Conservation (phyloP, 2,329 filamentous ascomycete genomes). For the Dothistroma septosporum region DNA sequence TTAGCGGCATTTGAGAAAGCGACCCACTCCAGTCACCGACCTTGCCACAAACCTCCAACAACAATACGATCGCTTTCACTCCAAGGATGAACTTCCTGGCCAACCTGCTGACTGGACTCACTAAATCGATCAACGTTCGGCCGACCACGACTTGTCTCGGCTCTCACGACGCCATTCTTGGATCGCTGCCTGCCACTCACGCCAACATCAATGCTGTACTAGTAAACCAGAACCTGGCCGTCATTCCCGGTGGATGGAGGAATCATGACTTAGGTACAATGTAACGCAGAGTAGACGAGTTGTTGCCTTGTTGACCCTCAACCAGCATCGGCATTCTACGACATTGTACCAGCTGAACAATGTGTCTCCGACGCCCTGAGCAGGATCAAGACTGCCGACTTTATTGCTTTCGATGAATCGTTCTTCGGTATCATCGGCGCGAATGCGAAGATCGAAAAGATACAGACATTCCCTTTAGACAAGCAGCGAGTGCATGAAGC, state of each 20-base stretch:
- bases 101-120: slow-evolving; percentile 10
- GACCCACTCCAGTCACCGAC: not conserved
- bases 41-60: not conserved
- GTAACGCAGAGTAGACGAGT: not conserved
- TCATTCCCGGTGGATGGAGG: slow-evolving; percentile 21
- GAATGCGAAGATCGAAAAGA: slow-evolving; percentile 24
- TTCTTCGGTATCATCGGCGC: slow-evolving; percentile 28
- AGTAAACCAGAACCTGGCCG: slow-evolving; percentile 21
- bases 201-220: slow-evolving; percentile 16
- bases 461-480: slow-evolving; percentile 21
- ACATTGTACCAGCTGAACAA: slow-evolving; percentile 16
- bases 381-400: slow-evolving; percentile 21
- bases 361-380: slow-evolving; percentile 12
- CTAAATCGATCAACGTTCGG: slow-evolving; percentile 7
- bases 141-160: slow-evolving; percentile 12
- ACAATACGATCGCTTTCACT: not conserved
- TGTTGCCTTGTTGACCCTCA: not conserved
- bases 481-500: slow-evolving; percentile 27
- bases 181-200: slow-evolving; percentile 16
- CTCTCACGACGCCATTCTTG: slow-evolving; percentile 9
- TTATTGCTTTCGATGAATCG: slow-evolving; percentile 27
- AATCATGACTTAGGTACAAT: slow-evolving; percentile 15
- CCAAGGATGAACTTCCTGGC: slow-evolving; percentile 8
- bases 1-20: not conserved
- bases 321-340: slow-evolving; percentile 19